Percentiles rank a stretch among this genome's conserved stretches.
phyloP scores from a whole-genome alignment of 2,329 filamentous ascomycete genomes.

The Exophiala xenobiotica region DNA sequence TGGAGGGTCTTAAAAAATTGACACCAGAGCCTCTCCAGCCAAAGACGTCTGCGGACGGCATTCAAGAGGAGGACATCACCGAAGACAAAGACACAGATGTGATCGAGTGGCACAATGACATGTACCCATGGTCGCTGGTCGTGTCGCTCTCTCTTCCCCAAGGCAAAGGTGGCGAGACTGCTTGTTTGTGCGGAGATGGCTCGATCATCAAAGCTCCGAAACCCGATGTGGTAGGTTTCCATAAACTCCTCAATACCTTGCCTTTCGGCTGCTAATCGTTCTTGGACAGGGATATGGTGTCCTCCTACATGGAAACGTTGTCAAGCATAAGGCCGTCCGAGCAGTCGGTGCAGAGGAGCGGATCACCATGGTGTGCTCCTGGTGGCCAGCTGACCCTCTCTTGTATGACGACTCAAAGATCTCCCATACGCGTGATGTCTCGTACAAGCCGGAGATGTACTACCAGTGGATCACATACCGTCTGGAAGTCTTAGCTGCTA shows the following conservation, averaged over 20 bases:
- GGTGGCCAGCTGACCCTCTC: slow-evolving; percentile 56
- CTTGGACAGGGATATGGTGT: slow-evolving; percentile 57
- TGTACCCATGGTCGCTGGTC: background rate
- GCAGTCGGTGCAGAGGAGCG: slow-evolving; percentile 60
- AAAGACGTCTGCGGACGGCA: background rate
- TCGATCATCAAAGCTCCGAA: slow-evolving; percentile 45
- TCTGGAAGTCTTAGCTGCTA: slow-evolving; percentile 60
- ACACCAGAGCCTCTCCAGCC: background rate
- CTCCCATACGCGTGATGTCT: slow-evolving; percentile 59
- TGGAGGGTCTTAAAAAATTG: slow-evolving; percentile 7
- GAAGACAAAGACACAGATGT: background rate
- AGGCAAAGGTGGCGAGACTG: slow-evolving; percentile 55
- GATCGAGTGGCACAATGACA: slow-evolving; percentile 1
- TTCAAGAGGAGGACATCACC: background rate
- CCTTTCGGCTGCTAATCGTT: background rate
- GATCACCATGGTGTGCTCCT: slow-evolving; percentile 66
- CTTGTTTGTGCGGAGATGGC: slow-evolving; percentile 54
- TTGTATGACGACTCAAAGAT: slow-evolving; percentile 60
- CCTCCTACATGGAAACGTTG: slow-evolving; percentile 65
- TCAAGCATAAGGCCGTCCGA: slow-evolving; percentile 62
- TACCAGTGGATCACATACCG: slow-evolving; percentile 62
- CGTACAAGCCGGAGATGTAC: slow-evolving; percentile 58
- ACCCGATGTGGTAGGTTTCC: slow-evolving; percentile 42
- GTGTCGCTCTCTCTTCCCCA: slow-evolving; percentile 13
- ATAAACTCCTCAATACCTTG: too few relatives aligned